Base-by-base conservation (phyloP, 2,329 filamentous ascomycete species). In the Phoma sp. region DNA sequence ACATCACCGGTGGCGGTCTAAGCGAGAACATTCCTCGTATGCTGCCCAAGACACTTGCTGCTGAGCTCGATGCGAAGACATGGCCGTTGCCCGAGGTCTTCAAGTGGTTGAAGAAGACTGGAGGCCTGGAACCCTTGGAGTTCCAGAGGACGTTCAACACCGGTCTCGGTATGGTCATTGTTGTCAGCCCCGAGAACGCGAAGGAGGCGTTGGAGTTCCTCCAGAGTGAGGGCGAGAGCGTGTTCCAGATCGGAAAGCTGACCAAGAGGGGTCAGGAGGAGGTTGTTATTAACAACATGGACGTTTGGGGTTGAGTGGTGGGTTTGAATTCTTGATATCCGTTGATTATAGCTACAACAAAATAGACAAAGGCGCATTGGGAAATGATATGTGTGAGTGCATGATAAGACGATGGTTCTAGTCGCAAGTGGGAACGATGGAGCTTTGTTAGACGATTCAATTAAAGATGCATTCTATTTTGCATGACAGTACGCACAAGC, bases 71-170 rank as follows among this genome's bases (percentile, higher is more conserved):
- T 67, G 89, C 89, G 41, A 79, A 81, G 37, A 77, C 84, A 1
- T 99, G 93, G 91, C 74, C 85, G 24, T 82, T 92, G 38, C 91
- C 90, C 0, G 78, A 84, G 1, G 89, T 97, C 4, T 95, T 98
- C 79, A 82, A 82, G 68, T 99, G 95, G 95, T 82, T 99, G 66
- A 91, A 92, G 78, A 76, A 80, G 61, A 80, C 79, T 9, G 85
- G 85, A n/a, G 89, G 89, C 57, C 87, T 98, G 29, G 84, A 82
- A 47, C 82, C 87, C 1, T 71, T 79, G 8, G 95, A 99, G 79
- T 96, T 98, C 84, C 91, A 89, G 46, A 83, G 92, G 53, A 95
- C 92, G 2, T 98, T 96, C 83, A 99, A 99, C 79, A 92, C 89
- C 7, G 95, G 95, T 45, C 79, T 99, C 39, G 95, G 95, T 41